These are phyloP conservation scores for Trichosporon coremiiforme DNA, from an alignment of 1,284 basidiomycete species.

Conservation along the genomic window DNA sequence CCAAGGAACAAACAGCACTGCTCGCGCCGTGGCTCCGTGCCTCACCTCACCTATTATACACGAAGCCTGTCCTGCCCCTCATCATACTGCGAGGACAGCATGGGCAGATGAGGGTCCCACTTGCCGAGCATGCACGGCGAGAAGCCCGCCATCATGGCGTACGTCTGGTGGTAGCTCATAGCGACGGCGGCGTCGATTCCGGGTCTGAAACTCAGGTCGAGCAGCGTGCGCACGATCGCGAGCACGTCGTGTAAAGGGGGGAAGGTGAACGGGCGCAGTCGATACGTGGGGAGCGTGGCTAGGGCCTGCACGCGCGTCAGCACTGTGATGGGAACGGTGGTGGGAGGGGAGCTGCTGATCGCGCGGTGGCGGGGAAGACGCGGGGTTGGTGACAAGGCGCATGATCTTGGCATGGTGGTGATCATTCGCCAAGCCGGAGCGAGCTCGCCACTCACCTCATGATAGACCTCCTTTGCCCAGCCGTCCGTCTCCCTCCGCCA, in stretches of 20 bases:
- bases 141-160: neutral
- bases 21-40: neutral
- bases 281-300: neutral
- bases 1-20: too few relatives aligned
- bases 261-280: neutral
- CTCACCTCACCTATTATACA: neutral
- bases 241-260: neutral
- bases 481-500: neutral
- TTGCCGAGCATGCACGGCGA: constrained; percentile 1
- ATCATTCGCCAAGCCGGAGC: neutral
- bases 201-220: neutral
- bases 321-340: too few relatives aligned
- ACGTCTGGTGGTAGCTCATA: neutral
- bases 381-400: too few relatives aligned
- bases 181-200: neutral
- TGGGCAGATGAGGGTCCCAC: constrained; percentile 14
- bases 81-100: neutral
- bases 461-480: neutral
- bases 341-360: too few relatives aligned
- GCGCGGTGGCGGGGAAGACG: too few relatives aligned
- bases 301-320: neutral
- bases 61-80: neutral
- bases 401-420: neutral
- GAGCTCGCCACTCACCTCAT: neutral
- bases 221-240: constrained; percentile 9